Conservation (phyloP, 805 yeast genomes). For the Kregervanrija fluxuum region DNA sequence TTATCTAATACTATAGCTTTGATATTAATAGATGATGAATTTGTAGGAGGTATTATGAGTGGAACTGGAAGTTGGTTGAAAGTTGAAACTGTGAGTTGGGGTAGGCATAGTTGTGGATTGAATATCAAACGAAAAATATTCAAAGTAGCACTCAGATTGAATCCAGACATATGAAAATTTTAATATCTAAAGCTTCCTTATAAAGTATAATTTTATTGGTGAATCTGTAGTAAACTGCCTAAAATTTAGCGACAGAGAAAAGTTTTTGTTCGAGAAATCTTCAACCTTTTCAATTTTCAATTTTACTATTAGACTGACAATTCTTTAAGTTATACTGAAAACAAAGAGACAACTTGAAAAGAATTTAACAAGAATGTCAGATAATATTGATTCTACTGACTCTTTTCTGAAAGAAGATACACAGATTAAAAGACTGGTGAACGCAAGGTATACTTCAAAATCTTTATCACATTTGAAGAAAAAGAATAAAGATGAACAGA, state of each 20-base stretch:
- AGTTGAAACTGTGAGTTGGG: conserved; percentile 57
- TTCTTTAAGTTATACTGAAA: too few relatives aligned
- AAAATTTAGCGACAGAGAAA: too few relatives aligned
- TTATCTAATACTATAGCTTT: conserved; percentile 84
- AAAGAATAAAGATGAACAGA: conserved; percentile 1
- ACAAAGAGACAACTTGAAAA: too few relatives aligned
- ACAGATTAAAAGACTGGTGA: too few relatives aligned
- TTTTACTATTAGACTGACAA: too few relatives aligned
- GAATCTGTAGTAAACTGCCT: too few relatives aligned
- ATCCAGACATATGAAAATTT: conserved; percentile 10
- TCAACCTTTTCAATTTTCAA: too few relatives aligned
- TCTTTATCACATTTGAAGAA: conserved; percentile 9
- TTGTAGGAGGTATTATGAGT: conserved; percentile 11
- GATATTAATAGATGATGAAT: conserved; percentile 27
- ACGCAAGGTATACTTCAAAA: too few relatives aligned
- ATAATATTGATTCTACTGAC: too few relatives aligned
- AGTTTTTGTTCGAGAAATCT: too few relatives aligned
- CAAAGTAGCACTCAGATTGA: conserved; percentile 68
- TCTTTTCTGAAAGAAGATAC: too few relatives aligned
- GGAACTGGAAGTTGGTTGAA: conserved; percentile 26
- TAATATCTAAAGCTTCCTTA: neutral
- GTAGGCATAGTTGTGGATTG: conserved; percentile 64
- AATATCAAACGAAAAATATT: conserved; percentile 53
- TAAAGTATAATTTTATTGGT: neutral
- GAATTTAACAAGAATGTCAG: too few relatives aligned